Percentiles rank a stretch among this genome's conserved stretches.
Conservation (phyloP, 371 early-diverging fungal genomes). For the Mucor racemosus region DNA sequence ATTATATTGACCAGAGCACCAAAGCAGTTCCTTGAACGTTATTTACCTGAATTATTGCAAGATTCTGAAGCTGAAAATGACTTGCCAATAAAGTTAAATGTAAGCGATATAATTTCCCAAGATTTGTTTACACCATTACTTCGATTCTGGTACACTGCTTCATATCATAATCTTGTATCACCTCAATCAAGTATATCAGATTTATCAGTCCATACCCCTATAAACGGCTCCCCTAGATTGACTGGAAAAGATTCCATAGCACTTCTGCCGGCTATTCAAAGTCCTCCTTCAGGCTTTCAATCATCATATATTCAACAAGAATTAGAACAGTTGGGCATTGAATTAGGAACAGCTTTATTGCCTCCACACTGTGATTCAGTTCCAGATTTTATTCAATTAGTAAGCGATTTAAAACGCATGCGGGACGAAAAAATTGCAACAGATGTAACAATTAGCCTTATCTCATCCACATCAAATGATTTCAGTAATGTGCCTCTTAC, state of each 20-base stretch:
- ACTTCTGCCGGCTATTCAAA: background rate
- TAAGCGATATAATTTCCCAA: slow-evolving; percentile 28
- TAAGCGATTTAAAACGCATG: slow-evolving; percentile 37
- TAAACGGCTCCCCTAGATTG: slow-evolving; percentile 1
- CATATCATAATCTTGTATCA: slow-evolving; percentile 22
- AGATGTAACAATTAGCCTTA: slow-evolving; percentile 36
- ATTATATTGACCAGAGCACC: slow-evolving; percentile 31
- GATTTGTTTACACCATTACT: slow-evolving; percentile 28
- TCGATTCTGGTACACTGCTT: slow-evolving; percentile 53
- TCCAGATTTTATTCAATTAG: slow-evolving; percentile 27
- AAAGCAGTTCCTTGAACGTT: slow-evolving; percentile 14
- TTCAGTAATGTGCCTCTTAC: background rate
- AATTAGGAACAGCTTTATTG: slow-evolving; percentile 27
- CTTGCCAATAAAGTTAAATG: slow-evolving; percentile 18
- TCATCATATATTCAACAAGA: slow-evolving; percentile 7
- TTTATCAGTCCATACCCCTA: slow-evolving; percentile 10
- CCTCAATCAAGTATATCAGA: slow-evolving; percentile 19
- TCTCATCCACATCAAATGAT: slow-evolving; percentile 16
- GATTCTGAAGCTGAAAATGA: background rate
- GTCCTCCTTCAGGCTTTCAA: background rate
- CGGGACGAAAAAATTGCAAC: slow-evolving; percentile 26
- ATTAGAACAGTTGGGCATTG: slow-evolving; percentile 16
- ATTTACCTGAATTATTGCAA: slow-evolving; percentile 27
- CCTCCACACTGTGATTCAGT: slow-evolving; percentile 20
- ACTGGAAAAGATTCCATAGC: background rate